A percentile compares a stretch with the other conserved stretches of the same genome.
Evolutionary conservation across 805 yeast species (phyloP).

Genomic region (Barnettozyma pratensis): DNA sequence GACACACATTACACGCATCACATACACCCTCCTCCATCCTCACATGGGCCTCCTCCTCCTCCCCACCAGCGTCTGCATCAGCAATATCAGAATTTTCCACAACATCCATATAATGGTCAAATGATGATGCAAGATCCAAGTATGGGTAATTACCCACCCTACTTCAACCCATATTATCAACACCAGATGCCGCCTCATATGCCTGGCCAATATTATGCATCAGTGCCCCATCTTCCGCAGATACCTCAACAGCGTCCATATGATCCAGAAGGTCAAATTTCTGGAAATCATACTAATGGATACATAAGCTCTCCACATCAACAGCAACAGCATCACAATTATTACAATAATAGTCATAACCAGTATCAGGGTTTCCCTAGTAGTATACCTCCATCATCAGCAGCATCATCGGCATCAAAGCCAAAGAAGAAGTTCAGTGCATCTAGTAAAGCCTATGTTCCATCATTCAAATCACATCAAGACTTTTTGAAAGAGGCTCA

Average conservation of each 20-base stretch:
- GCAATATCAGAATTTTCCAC: not conserved
- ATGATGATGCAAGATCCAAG: not conserved
- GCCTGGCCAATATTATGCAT: too few relatives aligned
- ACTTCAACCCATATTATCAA: too few relatives aligned
- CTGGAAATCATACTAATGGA: too few relatives aligned
- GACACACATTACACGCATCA: not conserved
- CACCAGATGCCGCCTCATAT: not conserved
- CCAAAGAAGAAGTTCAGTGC: constrained; percentile 3
- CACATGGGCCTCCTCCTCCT: not conserved
- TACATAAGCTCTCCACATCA: not conserved
- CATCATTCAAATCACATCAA: not conserved
- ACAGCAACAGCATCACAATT: not conserved
- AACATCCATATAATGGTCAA: not conserved
- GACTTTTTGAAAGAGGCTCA: not conserved
- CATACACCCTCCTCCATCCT: not conserved
- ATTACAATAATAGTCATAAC: not conserved
- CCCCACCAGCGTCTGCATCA: not conserved
- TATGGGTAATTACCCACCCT: too few relatives aligned
- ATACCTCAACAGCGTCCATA: not conserved
- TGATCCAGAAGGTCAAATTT: too few relatives aligned
- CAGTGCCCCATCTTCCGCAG: not conserved
- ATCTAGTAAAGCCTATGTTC: not conserved
- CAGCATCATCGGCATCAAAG: not conserved
- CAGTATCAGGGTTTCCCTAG: not conserved
- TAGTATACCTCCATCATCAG: not conserved